Evolutionary conservation across 1,284 basidiomycete genomes (phyloP).

Genomic region (Entoloma clypeatum): DNA sequence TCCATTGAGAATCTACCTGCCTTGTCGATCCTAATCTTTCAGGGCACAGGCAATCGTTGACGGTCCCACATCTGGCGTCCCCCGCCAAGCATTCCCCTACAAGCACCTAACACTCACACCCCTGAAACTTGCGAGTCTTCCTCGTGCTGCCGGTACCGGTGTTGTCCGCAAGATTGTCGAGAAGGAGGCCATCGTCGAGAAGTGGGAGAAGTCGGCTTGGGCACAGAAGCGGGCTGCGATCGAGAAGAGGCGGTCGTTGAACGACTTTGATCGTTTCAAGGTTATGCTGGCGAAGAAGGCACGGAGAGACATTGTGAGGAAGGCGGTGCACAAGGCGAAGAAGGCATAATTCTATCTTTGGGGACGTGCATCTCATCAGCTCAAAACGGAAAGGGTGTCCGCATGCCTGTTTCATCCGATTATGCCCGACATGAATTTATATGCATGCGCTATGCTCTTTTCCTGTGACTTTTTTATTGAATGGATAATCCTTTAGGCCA

Average conservation of each 20-base stretch:
- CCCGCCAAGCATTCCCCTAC: constrained; percentile 91
- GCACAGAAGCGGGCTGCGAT: constrained; percentile 84
- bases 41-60: constrained; percentile 84
- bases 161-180: constrained; percentile 87
- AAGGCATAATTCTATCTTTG: constrained; percentile 32
- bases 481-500: no score
- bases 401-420: constrained; percentile 7
- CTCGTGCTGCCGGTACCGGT: constrained; percentile 83
- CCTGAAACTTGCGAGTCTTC: constrained; percentile 79
- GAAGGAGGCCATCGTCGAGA: constrained; percentile 70
- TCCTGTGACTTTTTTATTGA: no score
- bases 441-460: constrained; percentile 16
- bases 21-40: not conserved
- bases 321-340: constrained; percentile 49
- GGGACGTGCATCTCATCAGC: constrained; percentile 6
- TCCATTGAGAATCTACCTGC: not conserved
- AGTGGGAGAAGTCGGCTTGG: constrained; percentile 88
- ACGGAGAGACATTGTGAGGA: constrained; percentile 67
- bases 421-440: constrained; percentile 16
- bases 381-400: constrained; percentile 11
- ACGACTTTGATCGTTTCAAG: constrained; percentile 89
- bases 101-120: constrained; percentile 92
- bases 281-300: constrained; percentile 77
- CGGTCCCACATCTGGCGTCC: constrained; percentile 87
- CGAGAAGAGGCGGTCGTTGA: constrained; percentile 72